Conservation (phyloP, 192 early-diverging fungal genomes). For the Coemansia furcata region DNA sequence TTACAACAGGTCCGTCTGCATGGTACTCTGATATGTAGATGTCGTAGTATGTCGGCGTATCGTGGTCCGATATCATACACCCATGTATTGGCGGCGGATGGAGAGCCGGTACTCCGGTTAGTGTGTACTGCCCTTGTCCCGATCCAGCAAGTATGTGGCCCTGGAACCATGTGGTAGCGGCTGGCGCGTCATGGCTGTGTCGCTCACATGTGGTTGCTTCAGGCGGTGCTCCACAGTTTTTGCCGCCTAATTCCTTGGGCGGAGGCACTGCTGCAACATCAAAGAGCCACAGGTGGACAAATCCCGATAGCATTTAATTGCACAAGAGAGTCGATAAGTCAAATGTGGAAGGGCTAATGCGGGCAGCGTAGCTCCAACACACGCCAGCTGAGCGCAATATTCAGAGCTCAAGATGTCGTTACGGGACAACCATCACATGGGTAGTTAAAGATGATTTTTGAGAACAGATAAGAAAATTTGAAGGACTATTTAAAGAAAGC, state of each 20-base stretch:
- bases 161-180: slow-evolving; percentile 25
- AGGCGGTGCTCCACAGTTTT: background rate
- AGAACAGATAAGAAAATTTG: background rate
- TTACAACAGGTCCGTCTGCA: background rate
- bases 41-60: slow-evolving; percentile 31
- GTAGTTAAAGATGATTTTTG: background rate
- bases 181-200: background rate
- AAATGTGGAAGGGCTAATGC: background rate
- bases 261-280: slow-evolving; percentile 8
- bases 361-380: background rate
- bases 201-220: background rate
- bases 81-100: slow-evolving; percentile 24
- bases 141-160: slow-evolving; percentile 17
- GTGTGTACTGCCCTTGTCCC: slow-evolving; percentile 8
- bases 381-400: background rate
- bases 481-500: slow-evolving; percentile 2
- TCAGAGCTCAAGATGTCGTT: background rate
- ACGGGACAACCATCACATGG: slow-evolving; percentile 7
- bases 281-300: slow-evolving; percentile 31
- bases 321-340: background rate
- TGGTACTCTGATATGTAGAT: slow-evolving; percentile 21
- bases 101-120: slow-evolving; percentile 23
- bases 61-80: slow-evolving; percentile 32
- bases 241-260: slow-evolving; percentile 3
- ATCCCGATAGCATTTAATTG: slow-evolving; percentile 10